phyloP scores from a whole-genome alignment of 768 basidiomycete species.

The Pleurotus sapidus region DNA sequence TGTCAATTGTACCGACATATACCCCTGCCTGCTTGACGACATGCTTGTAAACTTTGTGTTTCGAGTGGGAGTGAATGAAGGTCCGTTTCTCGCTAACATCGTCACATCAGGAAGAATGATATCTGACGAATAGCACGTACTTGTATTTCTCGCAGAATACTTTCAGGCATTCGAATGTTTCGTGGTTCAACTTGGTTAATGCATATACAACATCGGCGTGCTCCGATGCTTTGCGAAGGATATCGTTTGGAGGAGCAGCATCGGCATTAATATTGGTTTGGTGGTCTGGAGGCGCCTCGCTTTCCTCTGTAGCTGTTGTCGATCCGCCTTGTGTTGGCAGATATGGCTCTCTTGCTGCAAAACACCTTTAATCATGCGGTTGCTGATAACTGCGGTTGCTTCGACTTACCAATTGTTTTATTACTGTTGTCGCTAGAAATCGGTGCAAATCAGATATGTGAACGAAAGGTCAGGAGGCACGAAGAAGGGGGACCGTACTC shows the following conservation, averaged over 20 bases:
- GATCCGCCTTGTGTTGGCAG: too few species aligned
- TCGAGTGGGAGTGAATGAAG: background rate
- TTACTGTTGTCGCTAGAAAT: too few species aligned
- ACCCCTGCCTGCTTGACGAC: background rate
- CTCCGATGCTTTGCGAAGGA: background rate
- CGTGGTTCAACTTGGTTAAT: background rate
- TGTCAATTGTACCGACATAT: background rate
- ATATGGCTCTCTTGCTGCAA: too few species aligned
- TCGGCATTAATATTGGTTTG: too few species aligned
- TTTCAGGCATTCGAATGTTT: constrained; percentile 4
- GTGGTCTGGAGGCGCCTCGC: too few species aligned
- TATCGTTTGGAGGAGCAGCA: background rate
- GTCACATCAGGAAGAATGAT: background rate
- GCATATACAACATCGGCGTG: background rate
- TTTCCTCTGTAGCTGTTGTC: too few species aligned
- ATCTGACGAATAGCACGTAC: background rate
- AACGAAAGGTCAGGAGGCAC: too few species aligned
- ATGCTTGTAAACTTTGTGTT: background rate
- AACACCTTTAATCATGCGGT: too few species aligned
- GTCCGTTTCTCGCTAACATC: background rate
- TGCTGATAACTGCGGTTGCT: too few species aligned
- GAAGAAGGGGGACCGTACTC: too few species aligned
- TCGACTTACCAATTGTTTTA: too few species aligned
- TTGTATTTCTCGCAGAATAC: constrained; percentile 4
- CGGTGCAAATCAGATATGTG: too few species aligned